Conservation (phyloP, 352 stramenopile genomes). For the Phytophthora ramorum region DNA sequence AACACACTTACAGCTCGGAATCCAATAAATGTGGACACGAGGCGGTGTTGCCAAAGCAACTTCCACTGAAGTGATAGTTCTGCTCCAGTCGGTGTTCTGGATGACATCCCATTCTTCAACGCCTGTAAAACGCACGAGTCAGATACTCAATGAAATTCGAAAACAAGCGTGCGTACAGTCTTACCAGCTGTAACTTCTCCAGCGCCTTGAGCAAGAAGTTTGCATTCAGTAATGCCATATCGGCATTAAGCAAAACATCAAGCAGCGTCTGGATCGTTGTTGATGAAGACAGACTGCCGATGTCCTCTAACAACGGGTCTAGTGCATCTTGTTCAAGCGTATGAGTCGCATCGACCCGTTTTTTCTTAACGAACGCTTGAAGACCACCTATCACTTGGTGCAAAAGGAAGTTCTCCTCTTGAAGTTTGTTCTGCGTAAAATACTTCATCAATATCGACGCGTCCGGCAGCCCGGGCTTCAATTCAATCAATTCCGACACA, state of each 20-base stretch:
- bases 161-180: conserved; percentile 3
- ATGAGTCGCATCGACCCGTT: conserved; percentile 39
- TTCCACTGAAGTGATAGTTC: conserved; percentile 75
- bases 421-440: conserved; percentile 86
- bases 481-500: conserved; percentile 62
- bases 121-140: conserved; percentile 38
- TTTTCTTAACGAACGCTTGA: conserved; percentile 79
- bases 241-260: conserved; percentile 66
- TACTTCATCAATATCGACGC: conserved; percentile 81
- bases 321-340: conserved; percentile 62
- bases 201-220: conserved; percentile 68
- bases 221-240: conserved; percentile 67
- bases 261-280: conserved; percentile 77
- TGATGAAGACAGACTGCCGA: conserved; percentile 63
- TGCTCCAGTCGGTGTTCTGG: conserved; percentile 57
- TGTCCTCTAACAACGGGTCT: conserved; percentile 66
- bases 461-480: conserved; percentile 64
- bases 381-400: conserved; percentile 81
- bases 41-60: conserved; percentile 68
- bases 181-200: conserved; percentile 69
- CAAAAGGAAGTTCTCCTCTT: conserved; percentile 88
- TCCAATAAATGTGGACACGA: conserved; percentile 68
- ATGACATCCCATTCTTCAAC: conserved; percentile 64
- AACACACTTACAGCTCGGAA: conserved; percentile 55
- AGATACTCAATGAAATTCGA: conserved; percentile 1